Evolutionary conservation across 2,329 filamentous ascomycete species (phyloP).

Genomic region (Colletotrichum tofieldiae): DNA sequence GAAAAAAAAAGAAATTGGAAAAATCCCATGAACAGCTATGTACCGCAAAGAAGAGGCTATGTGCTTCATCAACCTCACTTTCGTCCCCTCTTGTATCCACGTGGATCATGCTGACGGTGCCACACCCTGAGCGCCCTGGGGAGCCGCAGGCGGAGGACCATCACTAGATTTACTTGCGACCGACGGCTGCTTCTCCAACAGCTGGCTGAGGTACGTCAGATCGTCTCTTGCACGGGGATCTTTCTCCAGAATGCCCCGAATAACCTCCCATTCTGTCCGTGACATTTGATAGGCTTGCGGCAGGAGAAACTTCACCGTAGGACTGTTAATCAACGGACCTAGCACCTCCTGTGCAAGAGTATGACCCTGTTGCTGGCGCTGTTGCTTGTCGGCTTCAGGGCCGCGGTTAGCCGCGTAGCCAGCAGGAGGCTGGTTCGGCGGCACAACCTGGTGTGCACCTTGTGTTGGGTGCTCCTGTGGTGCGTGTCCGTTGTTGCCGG

Average conservation of each 20-base stretch:
- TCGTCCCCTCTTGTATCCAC: not conserved
- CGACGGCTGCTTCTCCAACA: slow-evolving; percentile 65
- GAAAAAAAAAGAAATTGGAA: not conserved
- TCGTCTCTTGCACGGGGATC: slow-evolving; percentile 78
- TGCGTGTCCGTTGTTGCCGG: slow-evolving; percentile 29
- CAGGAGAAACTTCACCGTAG: slow-evolving; percentile 79
- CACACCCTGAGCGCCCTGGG: slow-evolving; percentile 36
- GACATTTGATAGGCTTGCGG: slow-evolving; percentile 79
- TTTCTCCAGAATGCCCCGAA: slow-evolving; percentile 77
- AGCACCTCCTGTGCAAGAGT: slow-evolving; percentile 74
- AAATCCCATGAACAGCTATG: slow-evolving; percentile 13
- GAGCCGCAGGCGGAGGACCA: slow-evolving; percentile 16
- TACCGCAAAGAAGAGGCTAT: slow-evolving; percentile 5
- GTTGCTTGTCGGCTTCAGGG: slow-evolving; percentile 54
- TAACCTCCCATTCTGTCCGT: slow-evolving; percentile 80
- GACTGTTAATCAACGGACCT: slow-evolving; percentile 73
- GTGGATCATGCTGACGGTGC: slow-evolving; percentile 35
- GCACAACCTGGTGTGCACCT: slow-evolving; percentile 43
- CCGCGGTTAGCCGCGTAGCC: slow-evolving; percentile 40
- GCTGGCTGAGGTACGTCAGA: slow-evolving; percentile 68
- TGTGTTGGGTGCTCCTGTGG: slow-evolving; percentile 43
- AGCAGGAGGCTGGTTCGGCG: slow-evolving; percentile 45
- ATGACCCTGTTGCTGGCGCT: slow-evolving; percentile 68
- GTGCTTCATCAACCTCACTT: slow-evolving; percentile 1
- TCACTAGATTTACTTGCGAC: slow-evolving; percentile 15